These are phyloP conservation scores for Whalleya microplaca DNA, from an alignment of 2,329 filamentous ascomycete genomes.

Conservation along the genomic window DNA sequence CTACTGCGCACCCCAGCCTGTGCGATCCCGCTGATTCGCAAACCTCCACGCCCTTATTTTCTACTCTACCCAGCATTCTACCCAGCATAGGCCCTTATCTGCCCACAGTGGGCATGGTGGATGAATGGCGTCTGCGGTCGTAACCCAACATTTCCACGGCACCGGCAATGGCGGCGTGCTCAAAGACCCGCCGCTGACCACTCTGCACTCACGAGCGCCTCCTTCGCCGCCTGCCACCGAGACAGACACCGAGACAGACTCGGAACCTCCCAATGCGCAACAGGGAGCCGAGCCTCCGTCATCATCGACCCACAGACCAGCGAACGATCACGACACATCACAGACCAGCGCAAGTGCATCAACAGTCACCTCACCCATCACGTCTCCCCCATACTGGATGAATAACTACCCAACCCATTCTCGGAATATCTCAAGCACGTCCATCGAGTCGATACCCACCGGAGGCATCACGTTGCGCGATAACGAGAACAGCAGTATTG, in stretches of 20 bases:
- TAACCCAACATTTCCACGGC: constrained; percentile 5
- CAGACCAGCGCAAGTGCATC: constrained; percentile 10
- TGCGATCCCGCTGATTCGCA: background rate
- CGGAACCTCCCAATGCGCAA: constrained; percentile 17
- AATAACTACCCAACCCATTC: constrained; percentile 36
- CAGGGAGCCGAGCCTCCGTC: constrained; percentile 2
- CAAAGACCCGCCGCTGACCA: constrained; percentile 27
- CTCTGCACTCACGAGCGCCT: constrained; percentile 27
- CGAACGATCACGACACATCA: background rate
- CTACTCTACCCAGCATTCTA: constrained; percentile 1
- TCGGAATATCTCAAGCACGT: constrained; percentile 50
- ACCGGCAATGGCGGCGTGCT: constrained; percentile 11
- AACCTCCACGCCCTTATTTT: background rate
- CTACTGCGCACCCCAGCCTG: background rate
- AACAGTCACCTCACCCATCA: constrained; percentile 32
- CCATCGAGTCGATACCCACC: constrained; percentile 49
- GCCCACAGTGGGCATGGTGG: constrained; percentile 4
- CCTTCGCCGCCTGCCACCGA: constrained; percentile 37
- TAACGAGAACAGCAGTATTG: constrained; percentile 58
- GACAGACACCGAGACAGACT: constrained; percentile 33
- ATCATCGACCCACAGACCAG: background rate
- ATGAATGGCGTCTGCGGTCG: constrained; percentile 27
- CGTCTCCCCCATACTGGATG: constrained; percentile 46
- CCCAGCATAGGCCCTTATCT: background rate
- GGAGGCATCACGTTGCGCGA: constrained; percentile 65